Evolutionary conservation across 2,329 filamentous ascomycete genomes (phyloP).

Genomic region (Colletotrichum neosansevieriae): DNA sequence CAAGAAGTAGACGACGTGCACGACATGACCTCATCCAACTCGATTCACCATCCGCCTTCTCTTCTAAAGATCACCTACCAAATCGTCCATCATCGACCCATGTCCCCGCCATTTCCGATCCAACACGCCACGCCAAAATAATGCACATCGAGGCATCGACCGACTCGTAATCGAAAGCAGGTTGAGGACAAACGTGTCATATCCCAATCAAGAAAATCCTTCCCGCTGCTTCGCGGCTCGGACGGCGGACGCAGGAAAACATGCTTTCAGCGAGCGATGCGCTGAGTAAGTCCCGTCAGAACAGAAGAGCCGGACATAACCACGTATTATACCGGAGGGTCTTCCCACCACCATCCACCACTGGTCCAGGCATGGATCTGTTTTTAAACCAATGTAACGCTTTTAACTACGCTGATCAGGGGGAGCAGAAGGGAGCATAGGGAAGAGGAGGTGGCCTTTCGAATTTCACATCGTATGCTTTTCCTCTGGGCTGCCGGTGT

Average conservation of each 20-base stretch:
- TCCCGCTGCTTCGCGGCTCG: background rate
- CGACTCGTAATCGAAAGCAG: conserved; percentile 6
- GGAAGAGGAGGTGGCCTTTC: conserved; percentile 8
- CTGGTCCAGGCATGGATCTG: conserved; percentile 7
- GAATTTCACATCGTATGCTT: conserved; percentile 11
- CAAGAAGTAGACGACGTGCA: conserved; percentile 61
- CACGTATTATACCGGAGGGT: conserved; percentile 3
- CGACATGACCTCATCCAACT: conserved; percentile 10
- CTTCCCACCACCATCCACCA: background rate
- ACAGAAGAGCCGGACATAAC: background rate
- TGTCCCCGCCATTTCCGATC: conserved; percentile 12
- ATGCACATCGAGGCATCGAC: conserved; percentile 18
- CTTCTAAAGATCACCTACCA: background rate
- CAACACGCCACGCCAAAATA: conserved; percentile 6
- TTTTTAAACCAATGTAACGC: conserved; percentile 23
- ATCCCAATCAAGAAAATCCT: background rate
- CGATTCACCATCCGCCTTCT: conserved; percentile 18
- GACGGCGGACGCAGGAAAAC: conserved; percentile 20
- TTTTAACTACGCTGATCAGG: conserved; percentile 26
- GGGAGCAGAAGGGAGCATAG: conserved; percentile 5
- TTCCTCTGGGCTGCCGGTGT: conserved; percentile 17
- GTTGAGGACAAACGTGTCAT: background rate
- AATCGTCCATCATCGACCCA: background rate
- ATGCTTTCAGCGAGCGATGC: conserved; percentile 14
- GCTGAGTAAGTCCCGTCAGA: background rate